Percentiles rank a stretch among this genome's conserved stretches.
Conservation (phyloP, 2,329 filamentous ascomycete species). For the Colletotrichum tamarilloi region DNA sequence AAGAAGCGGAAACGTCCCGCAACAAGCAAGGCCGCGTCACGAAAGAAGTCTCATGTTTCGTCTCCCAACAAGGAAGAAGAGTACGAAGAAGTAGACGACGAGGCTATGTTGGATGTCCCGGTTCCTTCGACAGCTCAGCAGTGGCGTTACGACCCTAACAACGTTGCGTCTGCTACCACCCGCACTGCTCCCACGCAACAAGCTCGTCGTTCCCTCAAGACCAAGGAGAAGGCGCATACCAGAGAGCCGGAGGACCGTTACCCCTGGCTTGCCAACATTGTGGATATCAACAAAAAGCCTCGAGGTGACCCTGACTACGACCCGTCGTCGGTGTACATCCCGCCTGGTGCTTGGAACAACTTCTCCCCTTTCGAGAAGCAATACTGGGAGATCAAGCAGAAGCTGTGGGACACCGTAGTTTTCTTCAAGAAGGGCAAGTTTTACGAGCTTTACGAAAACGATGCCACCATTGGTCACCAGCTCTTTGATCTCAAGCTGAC, state of each 20-base stretch:
- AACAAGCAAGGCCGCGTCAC: constrained; percentile 58
- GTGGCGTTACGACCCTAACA: constrained; percentile 76
- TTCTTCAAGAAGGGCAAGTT: constrained; percentile 99
- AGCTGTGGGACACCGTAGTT: constrained; percentile 96
- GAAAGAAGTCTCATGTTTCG: constrained; percentile 72
- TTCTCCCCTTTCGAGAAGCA: constrained; percentile 98
- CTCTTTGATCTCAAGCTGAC: constrained; percentile 98
- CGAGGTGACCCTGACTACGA: constrained; percentile 89
- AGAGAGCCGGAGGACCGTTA: constrained; percentile 89
- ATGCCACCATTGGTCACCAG: constrained; percentile 95
- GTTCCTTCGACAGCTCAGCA: constrained; percentile 81
- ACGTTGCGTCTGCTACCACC: constrained; percentile 45
- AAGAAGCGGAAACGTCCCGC: constrained; percentile 81
- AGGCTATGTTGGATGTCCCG: constrained; percentile 66
- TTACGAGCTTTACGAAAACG: constrained; percentile 97
- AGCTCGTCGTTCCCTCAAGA: constrained; percentile 42
- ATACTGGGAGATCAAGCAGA: constrained; percentile 99
- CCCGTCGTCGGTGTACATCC: constrained; percentile 89
- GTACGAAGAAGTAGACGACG: constrained; percentile 60
- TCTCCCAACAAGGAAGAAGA: constrained; percentile 53
- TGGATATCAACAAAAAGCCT: constrained; percentile 85
- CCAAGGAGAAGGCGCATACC: constrained; percentile 77
- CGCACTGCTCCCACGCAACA: constrained; percentile 33
- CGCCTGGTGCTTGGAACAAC: constrained; percentile 79
- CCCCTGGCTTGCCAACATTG: constrained; percentile 86